Percentiles rank a stretch among this genome's conserved stretches.
Conservation (phyloP, 345 rosid genomes). For the Rhizophora apiculata region DNA sequence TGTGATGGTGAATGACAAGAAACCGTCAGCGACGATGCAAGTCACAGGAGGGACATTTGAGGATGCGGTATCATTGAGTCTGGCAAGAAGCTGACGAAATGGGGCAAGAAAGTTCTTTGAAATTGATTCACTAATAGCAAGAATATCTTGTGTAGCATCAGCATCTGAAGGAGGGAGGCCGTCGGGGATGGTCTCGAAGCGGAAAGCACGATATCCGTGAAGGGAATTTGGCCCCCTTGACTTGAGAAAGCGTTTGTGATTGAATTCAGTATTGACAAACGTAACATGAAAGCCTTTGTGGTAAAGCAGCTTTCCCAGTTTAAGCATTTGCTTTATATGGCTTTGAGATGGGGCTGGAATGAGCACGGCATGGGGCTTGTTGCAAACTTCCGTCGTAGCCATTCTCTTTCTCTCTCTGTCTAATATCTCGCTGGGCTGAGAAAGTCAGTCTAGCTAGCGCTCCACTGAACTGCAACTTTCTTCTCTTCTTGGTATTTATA, state of each 20-base stretch:
- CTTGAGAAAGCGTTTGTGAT: not conserved
- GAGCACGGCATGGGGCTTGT: not conserved
- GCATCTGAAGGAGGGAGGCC: not conserved
- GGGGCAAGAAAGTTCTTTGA: not conserved
- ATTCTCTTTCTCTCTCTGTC: not conserved
- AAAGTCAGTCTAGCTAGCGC: no score
- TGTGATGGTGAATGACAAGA: not conserved
- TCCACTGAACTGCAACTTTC: no score
- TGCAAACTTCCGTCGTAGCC: not conserved
- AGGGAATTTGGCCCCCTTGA: not conserved
- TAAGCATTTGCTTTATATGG: not conserved
- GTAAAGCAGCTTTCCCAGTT: not conserved
- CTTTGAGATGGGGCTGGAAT: conserved; percentile 1
- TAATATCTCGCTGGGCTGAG: no score
- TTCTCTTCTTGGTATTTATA: no score
- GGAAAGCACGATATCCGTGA: not conserved
- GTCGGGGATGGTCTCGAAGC: conserved; percentile 1
- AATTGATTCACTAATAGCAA: not conserved
- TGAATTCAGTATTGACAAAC: not conserved
- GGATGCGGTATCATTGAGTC: not conserved
- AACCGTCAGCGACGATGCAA: conserved; percentile 7
- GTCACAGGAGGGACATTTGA: conserved; percentile 7
- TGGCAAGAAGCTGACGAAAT: not conserved
- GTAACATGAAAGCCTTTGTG: not conserved
- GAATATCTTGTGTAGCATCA: not conserved